Evolutionary conservation across 2,329 filamentous ascomycete genomes (phyloP), one percentile per base, ranked within the genome.

Genomic region (Fusarium newnesense): DNA sequence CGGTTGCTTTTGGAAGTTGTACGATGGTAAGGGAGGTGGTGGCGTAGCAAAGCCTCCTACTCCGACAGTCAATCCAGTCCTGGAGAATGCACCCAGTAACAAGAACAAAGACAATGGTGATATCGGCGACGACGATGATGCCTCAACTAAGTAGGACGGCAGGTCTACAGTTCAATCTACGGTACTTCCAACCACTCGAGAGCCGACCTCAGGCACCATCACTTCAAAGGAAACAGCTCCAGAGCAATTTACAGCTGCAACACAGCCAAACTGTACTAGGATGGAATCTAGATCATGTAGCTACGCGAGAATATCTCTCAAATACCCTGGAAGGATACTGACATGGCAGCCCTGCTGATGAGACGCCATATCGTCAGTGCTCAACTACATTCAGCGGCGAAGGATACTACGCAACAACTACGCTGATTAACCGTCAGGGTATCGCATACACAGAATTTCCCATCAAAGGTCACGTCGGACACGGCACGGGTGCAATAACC

Each of bases 1-100:
- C 2, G 66, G 66, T 0, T 66, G 49, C 56, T 57, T 62, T 15
- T 69, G 67, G 63, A 60, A 58, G 36, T 4, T 42, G 8, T 1
- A 26, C 1, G 30, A 19, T 1, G 30, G 30, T 4, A 24, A 19
- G 1, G 58, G 13, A 5, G 58, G 58, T 15, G 46, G 58, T 1
- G 58, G 30, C 5, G 13, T n/a, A 8, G 42, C 13, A 1, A 47
- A 16, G 4, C 24, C 24, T 18, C 42, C 42, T 37, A n/a, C 30
- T 0, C 40, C 57, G 0, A 60, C 44, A 5, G 26, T 18, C 5
- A 60, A 43, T 9, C 58, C 46, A 4, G n/a, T 12, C 19, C 37
- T 21, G 0, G 10, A 18, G 11, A 49, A 60, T 1, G 44, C 40
- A 6, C 37, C 53, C 3, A 8, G 37, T 4, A 2, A 52, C 26